Percentiles rank a stretch among this genome's conserved stretches.
These are phyloP conservation scores for Sedum album DNA, from an alignment of 164 flowering plant genomes.

Conservation along the genomic window DNA sequence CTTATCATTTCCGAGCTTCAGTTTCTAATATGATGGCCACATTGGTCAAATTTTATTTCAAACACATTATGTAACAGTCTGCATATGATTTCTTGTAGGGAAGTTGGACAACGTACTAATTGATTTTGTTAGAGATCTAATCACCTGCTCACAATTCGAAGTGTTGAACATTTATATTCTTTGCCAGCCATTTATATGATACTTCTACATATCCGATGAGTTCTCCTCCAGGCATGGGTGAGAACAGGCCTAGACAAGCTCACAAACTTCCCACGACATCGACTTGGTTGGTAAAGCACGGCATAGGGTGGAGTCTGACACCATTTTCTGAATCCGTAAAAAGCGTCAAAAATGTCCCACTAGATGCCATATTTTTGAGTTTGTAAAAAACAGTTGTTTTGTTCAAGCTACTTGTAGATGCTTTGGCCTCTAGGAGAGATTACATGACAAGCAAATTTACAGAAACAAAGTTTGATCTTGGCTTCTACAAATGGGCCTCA, in stretches of 20 bases:
- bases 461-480: too few relatives aligned
- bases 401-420: too few relatives aligned
- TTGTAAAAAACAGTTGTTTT: too few relatives aligned
- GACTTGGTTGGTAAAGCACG: too few relatives aligned
- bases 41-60: neutral
- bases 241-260: neutral
- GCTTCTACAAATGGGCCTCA: too few relatives aligned
- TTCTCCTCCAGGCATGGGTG: neutral
- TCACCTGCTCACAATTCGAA: neutral
- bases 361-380: too few relatives aligned
- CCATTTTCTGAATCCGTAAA: too few relatives aligned
- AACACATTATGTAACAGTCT: neutral
- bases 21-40: neutral
- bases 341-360: too few relatives aligned
- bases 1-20: neutral
- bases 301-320: too few relatives aligned
- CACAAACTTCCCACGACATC: neutral
- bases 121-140: neutral
- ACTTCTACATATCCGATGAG: neutral
- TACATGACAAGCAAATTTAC: too few relatives aligned
- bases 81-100: neutral
- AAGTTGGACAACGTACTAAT: neutral
- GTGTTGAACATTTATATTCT: neutral
- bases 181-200: too few relatives aligned
- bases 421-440: too few relatives aligned